Base-by-base conservation (phyloP, 2,329 filamentous ascomycete genomes). In the Fusarium sarcochroum region DNA sequence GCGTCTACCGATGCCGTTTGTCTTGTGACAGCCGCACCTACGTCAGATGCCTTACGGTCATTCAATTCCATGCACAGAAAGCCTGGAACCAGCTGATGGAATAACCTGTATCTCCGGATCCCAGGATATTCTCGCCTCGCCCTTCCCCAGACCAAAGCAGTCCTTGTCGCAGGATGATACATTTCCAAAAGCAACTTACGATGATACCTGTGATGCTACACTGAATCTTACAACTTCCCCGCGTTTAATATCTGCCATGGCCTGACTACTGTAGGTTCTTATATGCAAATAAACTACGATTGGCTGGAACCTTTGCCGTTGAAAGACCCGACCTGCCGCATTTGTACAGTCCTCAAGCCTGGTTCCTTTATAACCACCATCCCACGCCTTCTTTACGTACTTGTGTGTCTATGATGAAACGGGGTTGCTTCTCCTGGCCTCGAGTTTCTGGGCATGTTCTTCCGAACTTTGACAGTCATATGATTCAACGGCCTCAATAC, bases 71-170 rank as follows among this genome's bases (percentile, higher is more conserved):
- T 25, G 37, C 20, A 30, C 15, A 27, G 6, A 54, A 61, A 37
- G 41, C 38, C 58, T 58, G 41, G 42, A 42, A 56, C 52, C 52
- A 15, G 32, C 34, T 46, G 21, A 56, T 63, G 18, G 11, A 49
- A 32, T 30, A 30, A 32, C 34, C 18, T 49, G 13, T 44, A 25
- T 56, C 18, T 55, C 60, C 55, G 51, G 49, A 49, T 41, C 58
- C 67, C 68, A 67, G 67, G 51, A 65, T 58, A 70, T 70, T 70
- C 63, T 70, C 63, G 68, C 67, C 68, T 68, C 32, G 50, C 27
- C 11, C 30, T 60, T 42, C 54, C 63, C 67, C 58, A 51, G 40
- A 30, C 27, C 27, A 30, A 30, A 30, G 27, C 27, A 30, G 27
- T 30, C 27, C 27, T 13, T 30, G 27, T 42, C 35, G 30, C 18